phyloP scores from a whole-genome alignment of 2,329 filamentous ascomycete genomes.

The Fusarium sp. region DNA sequence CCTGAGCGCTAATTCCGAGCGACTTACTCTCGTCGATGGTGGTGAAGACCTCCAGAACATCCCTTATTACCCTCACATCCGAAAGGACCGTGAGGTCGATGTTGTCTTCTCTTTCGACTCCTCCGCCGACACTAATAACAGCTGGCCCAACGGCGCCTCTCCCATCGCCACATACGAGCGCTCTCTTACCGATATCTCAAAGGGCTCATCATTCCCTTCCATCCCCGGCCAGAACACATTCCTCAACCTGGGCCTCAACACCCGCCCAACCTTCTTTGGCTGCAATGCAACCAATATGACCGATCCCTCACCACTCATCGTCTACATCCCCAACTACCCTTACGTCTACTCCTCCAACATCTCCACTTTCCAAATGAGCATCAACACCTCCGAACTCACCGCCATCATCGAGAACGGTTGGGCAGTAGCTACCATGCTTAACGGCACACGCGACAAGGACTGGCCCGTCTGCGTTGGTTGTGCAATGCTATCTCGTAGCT shows the following conservation, averaged over 20 bases:
- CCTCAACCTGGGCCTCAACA: conserved; percentile 69
- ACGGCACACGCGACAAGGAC: conserved; percentile 76
- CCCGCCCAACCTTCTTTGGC: conserved; percentile 72
- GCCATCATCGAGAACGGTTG: conserved; percentile 89
- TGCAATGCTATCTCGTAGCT: conserved; percentile 82
- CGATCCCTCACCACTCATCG: conserved; percentile 73
- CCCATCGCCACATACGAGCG: conserved; percentile 69
- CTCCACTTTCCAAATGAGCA: conserved; percentile 78
- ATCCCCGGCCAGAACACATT: conserved; percentile 69
- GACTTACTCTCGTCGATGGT: conserved; percentile 82
- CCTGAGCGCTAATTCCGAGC: conserved; percentile 57
- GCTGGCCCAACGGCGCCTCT: conserved; percentile 72
- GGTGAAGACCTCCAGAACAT: conserved; percentile 85
- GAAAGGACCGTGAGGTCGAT: conserved; percentile 65
- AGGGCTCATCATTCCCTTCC: conserved; percentile 68
- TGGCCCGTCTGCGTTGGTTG: conserved; percentile 92
- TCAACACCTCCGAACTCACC: conserved; percentile 76
- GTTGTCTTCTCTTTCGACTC: conserved; percentile 75
- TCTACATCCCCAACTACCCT: conserved; percentile 85
- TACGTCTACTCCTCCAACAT: conserved; percentile 83
- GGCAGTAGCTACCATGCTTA: conserved; percentile 84
- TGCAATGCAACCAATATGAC: conserved; percentile 70
- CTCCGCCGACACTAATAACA: conserved; percentile 68
- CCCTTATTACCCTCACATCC: conserved; percentile 74
- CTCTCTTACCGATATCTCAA: conserved; percentile 60